Evolutionary conservation across 2,329 filamentous ascomycete species (phyloP), one percentile per base, ranked within the genome.

Genomic region (Didymella pomorum): DNA sequence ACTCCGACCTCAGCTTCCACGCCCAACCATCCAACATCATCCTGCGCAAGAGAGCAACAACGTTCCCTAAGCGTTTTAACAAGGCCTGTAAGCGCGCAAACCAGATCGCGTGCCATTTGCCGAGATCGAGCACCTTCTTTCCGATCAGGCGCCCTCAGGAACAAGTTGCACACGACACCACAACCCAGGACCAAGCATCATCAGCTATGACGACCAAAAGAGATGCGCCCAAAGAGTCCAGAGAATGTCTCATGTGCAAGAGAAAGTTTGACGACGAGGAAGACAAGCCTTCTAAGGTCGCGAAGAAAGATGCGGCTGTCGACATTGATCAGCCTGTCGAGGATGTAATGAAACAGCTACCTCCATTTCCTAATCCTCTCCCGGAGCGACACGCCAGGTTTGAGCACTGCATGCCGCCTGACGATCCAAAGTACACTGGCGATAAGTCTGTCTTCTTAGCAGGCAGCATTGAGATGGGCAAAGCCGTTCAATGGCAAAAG

Each of bases 361-460:
- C 57, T 12, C 50, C 52, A 20, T 42, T 52, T 16, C 61, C 59
- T 0, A 41, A 48, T 14, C 54, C 56, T 9, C 53, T 49, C 21
- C 52, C 31, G 4, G 49, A 43, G 10, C 9, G n/a, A 18, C 61
- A 69, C 12, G 42, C 54, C 2, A 14, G 53, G 14, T 67, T 64
- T 41, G 35, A 52, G 44, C 61, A 62, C 39, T 61, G 52, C 54
- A 58, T 63, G 20, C 70, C 70, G 7, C 68, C 68, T 8, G 23
- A 46, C 3, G 23, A 44, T 1, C 64, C 67, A 14, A 53, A 42
- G 4, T 70, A 68, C 49, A 43, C 12, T 10, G 57, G 57, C 26
- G 62, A 63, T 10, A 73, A 79, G 35, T 74, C 80, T 18, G 62
- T 89, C 59, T 89, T 89, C 72, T 81, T 88, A 7, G 85, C 86